Percentiles rank a stretch among this genome's conserved stretches.
Conservation (phyloP, 495 filamentous ascomycete genomes). For the Aspergillus olivimuriae region DNA sequence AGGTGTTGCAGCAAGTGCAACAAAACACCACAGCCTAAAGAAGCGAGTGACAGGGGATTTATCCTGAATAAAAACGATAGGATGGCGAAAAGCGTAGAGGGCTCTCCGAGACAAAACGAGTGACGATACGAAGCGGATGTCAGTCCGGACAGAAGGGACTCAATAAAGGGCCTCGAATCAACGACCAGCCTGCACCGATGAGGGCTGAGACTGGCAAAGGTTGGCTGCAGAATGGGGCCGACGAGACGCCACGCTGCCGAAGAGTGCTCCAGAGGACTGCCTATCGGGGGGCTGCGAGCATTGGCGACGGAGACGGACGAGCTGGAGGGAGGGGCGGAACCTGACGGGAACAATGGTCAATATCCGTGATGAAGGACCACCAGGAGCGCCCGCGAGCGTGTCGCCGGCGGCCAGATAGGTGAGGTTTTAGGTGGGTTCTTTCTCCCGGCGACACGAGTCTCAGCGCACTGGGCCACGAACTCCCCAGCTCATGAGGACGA, state of each 20-base stretch:
- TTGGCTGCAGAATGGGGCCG: slow-evolving; percentile 32
- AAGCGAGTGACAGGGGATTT: slow-evolving; percentile 48
- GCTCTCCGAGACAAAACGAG: slow-evolving; percentile 42
- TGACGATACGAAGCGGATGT: slow-evolving; percentile 36
- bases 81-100: slow-evolving; percentile 28
- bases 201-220: slow-evolving; percentile 27
- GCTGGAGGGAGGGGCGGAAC: slow-evolving; percentile 4
- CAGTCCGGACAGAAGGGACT: slow-evolving; percentile 22
- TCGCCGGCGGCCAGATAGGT: too few species aligned
- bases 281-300: slow-evolving; percentile 19
- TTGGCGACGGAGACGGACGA: slow-evolving; percentile 7
- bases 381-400: too few species aligned
- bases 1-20: slow-evolving; percentile 46
- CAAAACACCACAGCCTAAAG: slow-evolving; percentile 34
- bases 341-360: slow-evolving; percentile 8
- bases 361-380: slow-evolving; percentile 8
- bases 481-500: slow-evolving; percentile 31
- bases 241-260: slow-evolving; percentile 20
- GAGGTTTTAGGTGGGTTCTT: slow-evolving; percentile 20
- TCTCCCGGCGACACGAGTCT: slow-evolving; percentile 11
- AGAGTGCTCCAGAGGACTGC: slow-evolving; percentile 19
- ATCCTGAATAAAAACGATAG: slow-evolving; percentile 33
- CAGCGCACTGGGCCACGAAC: slow-evolving; percentile 19
- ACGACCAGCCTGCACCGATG: slow-evolving; percentile 24
- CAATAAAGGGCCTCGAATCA: slow-evolving; percentile 32